Evolutionary conservation across 2,329 filamentous ascomycete genomes (phyloP), one percentile per base, ranked within the genome.

Genomic region (Penicillium hesseltinei): DNA sequence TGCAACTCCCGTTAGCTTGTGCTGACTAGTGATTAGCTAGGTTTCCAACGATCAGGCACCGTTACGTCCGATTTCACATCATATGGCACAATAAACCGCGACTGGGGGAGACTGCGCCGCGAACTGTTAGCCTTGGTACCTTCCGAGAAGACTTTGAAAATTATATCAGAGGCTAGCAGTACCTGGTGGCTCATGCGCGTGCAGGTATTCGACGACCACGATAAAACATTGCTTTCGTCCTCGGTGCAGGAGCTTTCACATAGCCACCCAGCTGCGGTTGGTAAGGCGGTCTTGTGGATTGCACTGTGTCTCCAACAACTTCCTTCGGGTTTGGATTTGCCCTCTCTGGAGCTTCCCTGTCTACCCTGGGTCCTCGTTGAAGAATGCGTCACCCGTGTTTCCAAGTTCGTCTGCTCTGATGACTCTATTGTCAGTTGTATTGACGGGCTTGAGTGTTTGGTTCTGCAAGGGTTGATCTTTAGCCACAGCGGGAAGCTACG

Each of bases 361-460:
- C 29, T 49, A 29, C 57, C 57, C 27, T 25, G 11, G 8, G 5
- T 51, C 19, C 42, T 60, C 6, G 38, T 58, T 11, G 51, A 52
- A 31, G 38, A 53, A 27, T 53, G 33, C 13, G 27, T 62, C 21
- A 33, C 29, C 21, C 29, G 48, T 17, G 54, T 59, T 35, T 25
- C 50, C 9, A 35, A 39, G 6, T 51, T 42, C 2, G 43, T 57
- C 23, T 52, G 44, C 29, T 55, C 46, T 21, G 51, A 60, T 31
- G 60, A 62, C 23, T 45, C 48, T 2, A 35, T 58, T 19, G 23
- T 60, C 17, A 56, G 44, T 17, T 51, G 45, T 31, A 33, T 62
- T 10, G 54, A 62, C 8, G 60, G 60, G 8, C 27, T 62, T 2
- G 60, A 62, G 39, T 58, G 57, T 13, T 51, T 62, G n/a, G 23